Evolutionary conservation across 192 early-diverging fungal genomes (phyloP).

Genomic region (Coemansia sp.): DNA sequence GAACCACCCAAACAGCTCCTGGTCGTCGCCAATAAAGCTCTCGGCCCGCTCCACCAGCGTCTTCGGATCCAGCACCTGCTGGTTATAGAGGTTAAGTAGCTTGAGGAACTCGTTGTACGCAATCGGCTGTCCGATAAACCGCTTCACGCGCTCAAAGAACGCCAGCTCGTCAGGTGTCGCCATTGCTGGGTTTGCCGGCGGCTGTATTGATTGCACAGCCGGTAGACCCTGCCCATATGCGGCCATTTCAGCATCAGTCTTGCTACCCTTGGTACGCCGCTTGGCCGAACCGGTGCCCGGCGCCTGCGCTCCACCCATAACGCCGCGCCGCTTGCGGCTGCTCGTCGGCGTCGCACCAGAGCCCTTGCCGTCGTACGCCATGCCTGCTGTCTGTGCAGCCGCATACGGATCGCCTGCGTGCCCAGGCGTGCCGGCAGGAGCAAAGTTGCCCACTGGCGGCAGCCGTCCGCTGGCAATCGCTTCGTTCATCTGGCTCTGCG

Average conservation of each 20-base stretch:
- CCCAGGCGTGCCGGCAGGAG: conserved; percentile 25
- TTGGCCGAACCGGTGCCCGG: conserved; percentile 35
- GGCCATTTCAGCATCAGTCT: conserved; percentile 16
- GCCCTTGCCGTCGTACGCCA: conserved; percentile 21
- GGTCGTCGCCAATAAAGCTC: conserved; percentile 77
- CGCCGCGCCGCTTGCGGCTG: conserved; percentile 38
- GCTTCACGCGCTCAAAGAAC: conserved; percentile 92
- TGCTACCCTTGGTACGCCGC: conserved; percentile 40
- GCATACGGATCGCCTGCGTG: conserved; percentile 27
- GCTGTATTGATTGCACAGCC: not conserved
- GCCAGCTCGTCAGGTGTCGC: conserved; percentile 79
- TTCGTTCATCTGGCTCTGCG: conserved; percentile 22
- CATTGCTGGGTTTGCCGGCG: conserved; percentile 35
- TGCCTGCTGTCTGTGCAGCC: conserved; percentile 15
- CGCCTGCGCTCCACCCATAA: conserved; percentile 25
- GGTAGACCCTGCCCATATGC: conserved; percentile 23
- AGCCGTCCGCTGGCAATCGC: conserved; percentile 41
- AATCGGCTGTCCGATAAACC: conserved; percentile 79
- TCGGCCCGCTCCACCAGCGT: conserved; percentile 81
- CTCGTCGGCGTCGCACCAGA: conserved; percentile 21
- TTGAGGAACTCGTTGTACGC: conserved; percentile 97
- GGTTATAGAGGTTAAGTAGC: conserved; percentile 89
- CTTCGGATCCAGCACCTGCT: conserved; percentile 87
- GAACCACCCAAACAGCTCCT: conserved; percentile 94
- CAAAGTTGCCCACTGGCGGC: conserved; percentile 62